Conservation (phyloP, 176 grass and related monocot species). For the Canna indica region DNA sequence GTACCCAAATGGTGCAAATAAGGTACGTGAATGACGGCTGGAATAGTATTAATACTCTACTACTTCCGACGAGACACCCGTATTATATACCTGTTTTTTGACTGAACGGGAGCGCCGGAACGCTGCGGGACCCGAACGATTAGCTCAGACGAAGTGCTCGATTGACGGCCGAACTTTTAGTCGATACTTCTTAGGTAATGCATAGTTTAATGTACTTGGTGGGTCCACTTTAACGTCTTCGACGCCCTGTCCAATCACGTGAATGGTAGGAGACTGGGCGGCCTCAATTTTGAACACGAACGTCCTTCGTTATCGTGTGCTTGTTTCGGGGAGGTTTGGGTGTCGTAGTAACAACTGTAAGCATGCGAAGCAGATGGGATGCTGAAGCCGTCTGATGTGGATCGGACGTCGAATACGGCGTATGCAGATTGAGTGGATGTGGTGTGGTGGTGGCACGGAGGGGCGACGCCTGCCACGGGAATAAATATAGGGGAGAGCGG, state of each 20-base stretch:
- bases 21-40: neutral
- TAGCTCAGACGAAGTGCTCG: neutral
- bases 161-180: no score
- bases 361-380: neutral
- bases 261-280: neutral
- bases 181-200: no score
- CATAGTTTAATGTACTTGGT: neutral
- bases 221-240: neutral
- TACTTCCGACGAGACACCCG: neutral
- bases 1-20: no score
- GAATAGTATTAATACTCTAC: neutral
- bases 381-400: neutral
- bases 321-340: neutral
- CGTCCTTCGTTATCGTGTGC: no score
- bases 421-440: neutral
- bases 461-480: no score
- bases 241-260: neutral
- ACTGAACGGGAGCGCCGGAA: neutral
- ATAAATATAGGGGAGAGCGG: neutral
- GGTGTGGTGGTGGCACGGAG: neutral
- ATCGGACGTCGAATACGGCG: neutral
- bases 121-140: neutral
- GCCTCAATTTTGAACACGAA: no score
- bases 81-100: neutral
- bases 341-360: neutral